Evolutionary conservation across 73 alveolate genomes (phyloP).

Genomic region (Paraurostyla sp.): DNA sequence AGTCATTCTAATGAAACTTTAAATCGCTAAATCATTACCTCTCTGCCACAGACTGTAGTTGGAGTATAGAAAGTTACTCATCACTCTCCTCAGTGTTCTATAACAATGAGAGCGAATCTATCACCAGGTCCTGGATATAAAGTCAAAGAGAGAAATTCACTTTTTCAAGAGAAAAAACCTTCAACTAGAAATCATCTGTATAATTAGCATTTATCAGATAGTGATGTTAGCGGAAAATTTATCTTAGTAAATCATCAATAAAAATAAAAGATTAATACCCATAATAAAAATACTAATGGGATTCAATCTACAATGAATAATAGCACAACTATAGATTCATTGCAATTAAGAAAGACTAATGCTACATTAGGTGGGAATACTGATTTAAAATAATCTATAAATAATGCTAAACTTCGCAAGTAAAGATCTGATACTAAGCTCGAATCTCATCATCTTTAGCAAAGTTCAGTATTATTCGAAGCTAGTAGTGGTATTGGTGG

Average conservation of each 20-base stretch:
- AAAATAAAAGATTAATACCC: not conserved
- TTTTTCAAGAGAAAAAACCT: not conserved
- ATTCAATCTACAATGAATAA: constrained; percentile 18
- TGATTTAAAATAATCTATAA: not conserved
- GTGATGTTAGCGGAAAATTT: not conserved
- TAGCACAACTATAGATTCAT: constrained; percentile 35
- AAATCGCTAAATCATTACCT: not conserved
- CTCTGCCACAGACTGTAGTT: not conserved
- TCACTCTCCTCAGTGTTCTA: constrained; percentile 38
- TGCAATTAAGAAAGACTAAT: not conserved
- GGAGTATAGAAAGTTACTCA: not conserved
- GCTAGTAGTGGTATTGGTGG: not conserved
- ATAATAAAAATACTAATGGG: not conserved
- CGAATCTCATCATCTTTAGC: too few species aligned
- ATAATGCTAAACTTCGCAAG: constrained; percentile 9
- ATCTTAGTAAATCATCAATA: not conserved
- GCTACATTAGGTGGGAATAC: not conserved
- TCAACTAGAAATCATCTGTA: not conserved
- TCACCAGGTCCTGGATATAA: constrained; percentile 58
- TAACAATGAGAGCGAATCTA: constrained; percentile 23
- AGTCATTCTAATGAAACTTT: constrained; percentile 39
- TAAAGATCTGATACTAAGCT: constrained; percentile 25
- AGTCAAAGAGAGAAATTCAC: constrained; percentile 40
- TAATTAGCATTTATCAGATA: not conserved
- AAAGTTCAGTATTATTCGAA: not conserved